phyloP scores from a whole-genome alignment of 2,329 filamentous ascomycete genomes.

The Didymella pinodella region DNA sequence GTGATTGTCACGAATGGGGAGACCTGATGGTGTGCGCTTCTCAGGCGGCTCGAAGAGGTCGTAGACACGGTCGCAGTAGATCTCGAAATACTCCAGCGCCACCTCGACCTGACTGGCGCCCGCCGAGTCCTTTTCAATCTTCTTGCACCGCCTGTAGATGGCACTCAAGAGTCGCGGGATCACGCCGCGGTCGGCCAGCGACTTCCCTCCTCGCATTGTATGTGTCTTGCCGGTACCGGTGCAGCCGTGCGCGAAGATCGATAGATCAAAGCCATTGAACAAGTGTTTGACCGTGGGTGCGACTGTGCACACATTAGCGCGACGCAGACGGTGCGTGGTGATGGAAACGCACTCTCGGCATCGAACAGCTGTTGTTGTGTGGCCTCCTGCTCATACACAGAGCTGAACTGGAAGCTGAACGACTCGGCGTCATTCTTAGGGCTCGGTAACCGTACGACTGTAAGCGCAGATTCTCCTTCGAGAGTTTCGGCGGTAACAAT shows the following conservation, averaged over 20 bases:
- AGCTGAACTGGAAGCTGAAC: conserved; percentile 94
- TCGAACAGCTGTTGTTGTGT: conserved; percentile 90
- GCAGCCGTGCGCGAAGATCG: conserved; percentile 91
- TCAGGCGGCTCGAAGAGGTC: conserved; percentile 89
- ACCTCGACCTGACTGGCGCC: conserved; percentile 76
- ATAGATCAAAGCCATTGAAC: conserved; percentile 77
- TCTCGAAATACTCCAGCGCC: conserved; percentile 89
- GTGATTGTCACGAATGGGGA: conserved; percentile 84
- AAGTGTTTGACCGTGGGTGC: conserved; percentile 89
- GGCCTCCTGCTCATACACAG: conserved; percentile 82
- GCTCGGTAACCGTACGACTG: conserved; percentile 86
- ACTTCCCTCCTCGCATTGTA: conserved; percentile 92
- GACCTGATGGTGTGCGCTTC: conserved; percentile 80
- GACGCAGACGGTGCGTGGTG: conserved; percentile 7
- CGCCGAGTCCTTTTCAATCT: conserved; percentile 79
- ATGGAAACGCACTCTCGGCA: conserved; percentile 71
- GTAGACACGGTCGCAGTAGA: conserved; percentile 95
- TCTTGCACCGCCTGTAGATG: conserved; percentile 85
- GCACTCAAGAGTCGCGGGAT: conserved; percentile 85
- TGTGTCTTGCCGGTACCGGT: conserved; percentile 95
- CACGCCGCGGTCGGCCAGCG: conserved; percentile 83
- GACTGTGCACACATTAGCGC: conserved; percentile 63
- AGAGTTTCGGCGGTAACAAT: conserved; percentile 73
- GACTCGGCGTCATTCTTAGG: conserved; percentile 91
- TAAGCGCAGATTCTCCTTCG: conserved; percentile 55